These are phyloP conservation scores for Cryptosporidium viatorum DNA, from an alignment of 169 alveolate species.

Conservation along the genomic window DNA sequence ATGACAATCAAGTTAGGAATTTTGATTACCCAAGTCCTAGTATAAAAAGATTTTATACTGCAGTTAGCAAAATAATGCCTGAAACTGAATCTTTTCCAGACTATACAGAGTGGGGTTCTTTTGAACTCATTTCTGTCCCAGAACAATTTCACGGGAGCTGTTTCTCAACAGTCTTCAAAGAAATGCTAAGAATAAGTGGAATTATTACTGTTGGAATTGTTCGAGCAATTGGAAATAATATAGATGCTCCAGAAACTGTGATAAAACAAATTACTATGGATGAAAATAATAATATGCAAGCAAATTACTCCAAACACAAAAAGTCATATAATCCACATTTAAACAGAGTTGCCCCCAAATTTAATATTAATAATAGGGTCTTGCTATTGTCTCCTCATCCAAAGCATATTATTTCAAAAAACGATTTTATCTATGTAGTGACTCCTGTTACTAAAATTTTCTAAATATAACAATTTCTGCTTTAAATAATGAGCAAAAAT, in stretches of 20 bases:
- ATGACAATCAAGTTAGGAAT: constrained; percentile 17
- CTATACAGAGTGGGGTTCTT: constrained; percentile 72
- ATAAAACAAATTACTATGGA: neutral
- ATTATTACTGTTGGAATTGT: constrained; percentile 50
- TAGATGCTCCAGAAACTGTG: constrained; percentile 27
- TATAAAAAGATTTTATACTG: constrained; percentile 22
- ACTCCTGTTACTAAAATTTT: constrained; percentile 40
- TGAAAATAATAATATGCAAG: neutral
- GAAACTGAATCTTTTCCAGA: constrained; percentile 38
- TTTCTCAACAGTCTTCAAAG: constrained; percentile 37
- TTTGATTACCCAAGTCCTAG: neutral
- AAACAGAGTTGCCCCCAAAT: constrained; percentile 34
- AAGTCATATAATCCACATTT: neutral
- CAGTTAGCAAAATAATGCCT: constrained; percentile 16
- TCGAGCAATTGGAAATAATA: constrained; percentile 12
- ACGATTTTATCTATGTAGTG: constrained; percentile 54
- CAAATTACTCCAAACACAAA: neutral
- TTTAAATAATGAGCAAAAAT: neutral
- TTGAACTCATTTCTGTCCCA: constrained; percentile 60
- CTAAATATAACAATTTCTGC: neutral
- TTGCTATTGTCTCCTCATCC: constrained; percentile 58
- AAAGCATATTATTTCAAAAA: constrained; percentile 32
- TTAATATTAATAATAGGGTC: constrained; percentile 30
- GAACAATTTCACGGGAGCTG: constrained; percentile 37
- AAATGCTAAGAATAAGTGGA: constrained; percentile 45